Conservation (phyloP, 139 green algal species). For the Coccomyxa sp. region DNA sequence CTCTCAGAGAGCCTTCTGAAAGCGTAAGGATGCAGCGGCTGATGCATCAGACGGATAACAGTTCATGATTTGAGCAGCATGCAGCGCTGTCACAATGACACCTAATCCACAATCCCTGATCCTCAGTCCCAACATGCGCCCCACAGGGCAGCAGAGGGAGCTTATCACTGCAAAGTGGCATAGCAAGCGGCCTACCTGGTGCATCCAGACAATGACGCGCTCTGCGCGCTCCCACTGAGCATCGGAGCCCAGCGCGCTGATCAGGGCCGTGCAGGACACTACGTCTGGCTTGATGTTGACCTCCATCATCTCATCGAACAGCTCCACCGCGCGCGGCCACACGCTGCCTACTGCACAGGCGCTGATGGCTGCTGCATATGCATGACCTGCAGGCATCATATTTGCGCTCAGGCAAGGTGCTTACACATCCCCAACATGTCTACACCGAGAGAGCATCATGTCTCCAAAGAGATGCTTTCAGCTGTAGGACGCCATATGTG, state of each 20-base stretch:
- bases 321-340: conserved; percentile 63
- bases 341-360: conserved; percentile 69
- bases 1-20: neutral
- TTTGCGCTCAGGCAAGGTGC: too few species aligned
- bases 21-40: neutral
- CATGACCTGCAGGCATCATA: conserved; percentile 66
- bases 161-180: neutral
- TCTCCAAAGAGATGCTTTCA: too few species aligned
- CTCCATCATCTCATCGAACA: conserved; percentile 84
- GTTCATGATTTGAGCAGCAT: too few species aligned
- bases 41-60: too few species aligned
- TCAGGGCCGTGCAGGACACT: conserved; percentile 84
- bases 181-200: neutral
- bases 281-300: conserved; percentile 74
- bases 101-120: too few species aligned
- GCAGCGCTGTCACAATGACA: too few species aligned
- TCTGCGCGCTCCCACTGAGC: conserved; percentile 74
- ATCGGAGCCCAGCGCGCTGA: conserved; percentile 73
- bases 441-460: too few species aligned
- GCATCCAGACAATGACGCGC: conserved; percentile 51
- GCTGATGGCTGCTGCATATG: conserved; percentile 77
- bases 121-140: too few species aligned
- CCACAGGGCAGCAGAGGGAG: neutral
- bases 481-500: too few species aligned
- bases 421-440: too few species aligned